Conservation (phyloP, 164 flowering plant species). For the Tinospora cordifolia region DNA sequence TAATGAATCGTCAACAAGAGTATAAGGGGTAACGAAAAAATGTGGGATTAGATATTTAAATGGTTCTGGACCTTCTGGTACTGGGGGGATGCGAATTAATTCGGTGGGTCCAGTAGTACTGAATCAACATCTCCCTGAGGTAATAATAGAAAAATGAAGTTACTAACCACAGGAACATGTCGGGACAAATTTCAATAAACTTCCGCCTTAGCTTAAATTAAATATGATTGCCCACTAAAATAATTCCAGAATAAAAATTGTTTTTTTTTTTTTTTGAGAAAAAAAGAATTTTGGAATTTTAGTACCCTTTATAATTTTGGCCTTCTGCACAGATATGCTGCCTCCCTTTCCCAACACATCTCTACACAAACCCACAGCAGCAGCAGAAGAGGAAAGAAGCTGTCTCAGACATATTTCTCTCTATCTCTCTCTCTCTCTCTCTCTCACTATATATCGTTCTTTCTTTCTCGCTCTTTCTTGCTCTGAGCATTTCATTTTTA, state of each 20-base stretch:
- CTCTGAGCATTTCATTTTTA: background rate
- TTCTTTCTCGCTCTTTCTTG: background rate
- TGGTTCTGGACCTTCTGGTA: too few species aligned
- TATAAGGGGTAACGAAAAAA: too few species aligned
- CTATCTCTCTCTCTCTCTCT: background rate
- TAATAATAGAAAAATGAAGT: too few species aligned
- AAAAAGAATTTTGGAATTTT: background rate
- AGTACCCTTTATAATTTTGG: constrained; percentile 18
- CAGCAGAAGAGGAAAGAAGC: constrained; percentile 3
- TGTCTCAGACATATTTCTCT: constrained; percentile 7
- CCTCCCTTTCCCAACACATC: constrained; percentile 23
- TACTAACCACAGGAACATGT: too few species aligned
- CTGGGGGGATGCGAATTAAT: too few species aligned
- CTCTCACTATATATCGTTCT: background rate
- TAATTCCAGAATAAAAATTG: background rate
- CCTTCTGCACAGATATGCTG: constrained; percentile 19
- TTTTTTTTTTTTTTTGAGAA: background rate
- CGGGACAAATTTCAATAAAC: too few species aligned
- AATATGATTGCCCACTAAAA: background rate
- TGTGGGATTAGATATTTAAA: too few species aligned
- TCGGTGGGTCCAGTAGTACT: too few species aligned
- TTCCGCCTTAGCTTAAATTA: background rate
- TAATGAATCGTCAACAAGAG: too few species aligned
- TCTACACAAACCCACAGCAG: constrained; percentile 2
- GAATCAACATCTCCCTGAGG: too few species aligned